Base-by-base conservation (phyloP, 306 rosid genomes). In the Arachis stenosperma region DNA sequence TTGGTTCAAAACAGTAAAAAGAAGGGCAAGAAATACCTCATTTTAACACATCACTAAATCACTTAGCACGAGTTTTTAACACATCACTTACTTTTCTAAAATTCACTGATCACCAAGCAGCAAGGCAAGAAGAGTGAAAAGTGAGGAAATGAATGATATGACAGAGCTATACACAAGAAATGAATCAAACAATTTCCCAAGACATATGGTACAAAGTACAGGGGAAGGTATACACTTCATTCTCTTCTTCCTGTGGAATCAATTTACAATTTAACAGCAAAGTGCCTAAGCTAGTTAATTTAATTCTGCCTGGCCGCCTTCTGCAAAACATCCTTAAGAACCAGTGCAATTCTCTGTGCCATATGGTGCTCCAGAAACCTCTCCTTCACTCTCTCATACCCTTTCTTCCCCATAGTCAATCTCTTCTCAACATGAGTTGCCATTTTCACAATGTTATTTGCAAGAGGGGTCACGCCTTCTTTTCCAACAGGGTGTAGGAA, bases 351-450 rank as follows among this genome's bases (percentile, higher is more conserved):
- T 86, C 97, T 88, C 7, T 86, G 82, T 1, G 90, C 78, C 97
- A 94, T 94, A 76, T 94, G 91, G 36, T 67, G 89, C 85, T 94
- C 95, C 76, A 89, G 54, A 72, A 94, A 94, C 82, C 82, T 85
- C 61, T 88, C 95, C 80, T 87, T 94, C 79, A 91, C 95, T 81
- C 89, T 85, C 75, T 84, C 86, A 10, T 86, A 85, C 44, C 96
- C 97, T 74, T 83, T 92, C 83, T 81, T 94, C 64, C 96, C 98
- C 83, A 94, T 84, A 0, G 95, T 94, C 40, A 94, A 83, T 83
- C 97, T 89, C 87, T 89, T 87, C 77, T 94, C 97, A 17, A 94
- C 90, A 60, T 89, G 95, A 36, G 85, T 87, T 5, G 99, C 91
- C 86, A 94, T 51, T 76, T 84, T 91, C 70, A 94, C 91, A 4